These are phyloP conservation scores for Cercospora sp. DNA, from an alignment of 2,329 filamentous ascomycete species.

Conservation along the genomic window DNA sequence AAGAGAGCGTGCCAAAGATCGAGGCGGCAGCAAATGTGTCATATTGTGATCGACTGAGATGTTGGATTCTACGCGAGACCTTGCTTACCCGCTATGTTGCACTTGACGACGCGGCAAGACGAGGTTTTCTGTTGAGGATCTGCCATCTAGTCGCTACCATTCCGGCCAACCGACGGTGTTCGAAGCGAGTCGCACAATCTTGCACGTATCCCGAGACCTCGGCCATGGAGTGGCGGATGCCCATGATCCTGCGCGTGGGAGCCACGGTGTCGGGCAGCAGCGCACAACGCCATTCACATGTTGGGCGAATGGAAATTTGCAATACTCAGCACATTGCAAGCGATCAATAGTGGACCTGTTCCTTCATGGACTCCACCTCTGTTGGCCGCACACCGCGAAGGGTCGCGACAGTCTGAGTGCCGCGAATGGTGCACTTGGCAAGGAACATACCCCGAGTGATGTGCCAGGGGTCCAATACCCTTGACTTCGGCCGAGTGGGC, in stretches of 20 bases:
- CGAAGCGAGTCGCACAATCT: background rate
- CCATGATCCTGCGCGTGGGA: background rate
- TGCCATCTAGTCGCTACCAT: background rate
- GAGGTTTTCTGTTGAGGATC: background rate
- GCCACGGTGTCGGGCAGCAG: background rate
- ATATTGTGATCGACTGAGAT: conserved; percentile 30
- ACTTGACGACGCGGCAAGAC: background rate
- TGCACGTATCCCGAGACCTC: background rate
- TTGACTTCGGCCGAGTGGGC: background rate
- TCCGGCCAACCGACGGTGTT: background rate
- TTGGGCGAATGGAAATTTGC: background rate
- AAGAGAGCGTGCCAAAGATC: conserved; percentile 26
- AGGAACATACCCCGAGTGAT: background rate
- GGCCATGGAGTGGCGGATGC: background rate
- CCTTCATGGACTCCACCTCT: background rate
- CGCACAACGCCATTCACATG: background rate
- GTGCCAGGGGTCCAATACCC: background rate
- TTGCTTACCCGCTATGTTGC: background rate
- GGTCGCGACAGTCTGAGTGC: background rate
- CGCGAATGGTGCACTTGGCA: background rate
- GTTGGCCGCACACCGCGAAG: background rate
- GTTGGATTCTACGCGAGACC: background rate
- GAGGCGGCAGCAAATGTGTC: conserved; percentile 33
- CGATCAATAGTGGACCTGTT: background rate
- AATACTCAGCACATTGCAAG: background rate